These are phyloP conservation scores for Sporothrix inflata DNA, from an alignment of 2,329 filamentous ascomycete species.

Conservation along the genomic window DNA sequence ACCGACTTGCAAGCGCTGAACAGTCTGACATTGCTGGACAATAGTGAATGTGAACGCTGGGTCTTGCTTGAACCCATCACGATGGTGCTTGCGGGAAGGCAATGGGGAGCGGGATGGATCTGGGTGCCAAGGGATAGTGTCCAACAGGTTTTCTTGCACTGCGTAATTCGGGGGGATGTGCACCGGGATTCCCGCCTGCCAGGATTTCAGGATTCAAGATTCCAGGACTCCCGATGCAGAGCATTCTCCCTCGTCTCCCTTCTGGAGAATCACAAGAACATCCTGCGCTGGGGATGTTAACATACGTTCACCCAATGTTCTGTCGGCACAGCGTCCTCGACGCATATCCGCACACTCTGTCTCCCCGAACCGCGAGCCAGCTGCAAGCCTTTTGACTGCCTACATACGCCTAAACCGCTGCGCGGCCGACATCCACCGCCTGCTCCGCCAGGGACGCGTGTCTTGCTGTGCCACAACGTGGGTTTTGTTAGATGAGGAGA, in stretches of 20 bases:
- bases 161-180: conserved; percentile 5
- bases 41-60: background rate
- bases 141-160: background rate
- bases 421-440: background rate
- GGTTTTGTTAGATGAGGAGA: background rate
- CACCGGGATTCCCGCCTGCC: background rate
- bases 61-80: background rate
- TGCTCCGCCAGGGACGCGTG: conserved; percentile 12
- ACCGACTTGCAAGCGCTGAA: background rate
- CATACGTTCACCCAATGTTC: background rate
- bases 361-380: no score
- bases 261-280: background rate
- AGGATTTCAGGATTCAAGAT: background rate
- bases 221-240: background rate
- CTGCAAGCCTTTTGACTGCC: background rate
- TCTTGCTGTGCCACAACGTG: conserved; percentile 8
- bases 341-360: background rate
- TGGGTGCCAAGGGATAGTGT: conserved; percentile 3
- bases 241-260: background rate
- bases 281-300: no score
- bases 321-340: background rate
- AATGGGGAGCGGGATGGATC: background rate
- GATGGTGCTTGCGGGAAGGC: background rate
- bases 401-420: background rate
- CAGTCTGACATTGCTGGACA: background rate